phyloP scores from a whole-genome alignment of 2,329 filamentous ascomycete species.

The Magnaporthiopsis rhizophila region DNA sequence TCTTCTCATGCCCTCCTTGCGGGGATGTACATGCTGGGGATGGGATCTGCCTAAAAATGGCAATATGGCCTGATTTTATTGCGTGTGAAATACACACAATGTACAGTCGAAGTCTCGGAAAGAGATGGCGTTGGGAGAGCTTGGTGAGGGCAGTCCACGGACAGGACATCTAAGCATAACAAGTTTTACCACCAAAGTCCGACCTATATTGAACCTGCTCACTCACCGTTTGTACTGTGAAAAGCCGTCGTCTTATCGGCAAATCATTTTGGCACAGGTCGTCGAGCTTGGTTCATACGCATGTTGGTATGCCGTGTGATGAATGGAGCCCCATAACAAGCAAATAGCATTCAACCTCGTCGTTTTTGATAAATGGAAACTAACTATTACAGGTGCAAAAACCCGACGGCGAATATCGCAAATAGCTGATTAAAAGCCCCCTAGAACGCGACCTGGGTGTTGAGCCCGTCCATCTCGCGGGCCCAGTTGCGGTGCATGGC shows the following conservation, averaged over 20 bases:
- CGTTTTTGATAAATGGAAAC: not conserved
- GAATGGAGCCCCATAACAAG: too few species aligned
- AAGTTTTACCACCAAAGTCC: too few species aligned
- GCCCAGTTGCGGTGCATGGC: constrained; percentile 67
- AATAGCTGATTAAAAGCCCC: not conserved
- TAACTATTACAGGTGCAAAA: not conserved
- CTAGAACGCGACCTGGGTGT: constrained; percentile 60
- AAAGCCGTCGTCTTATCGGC: too few species aligned
- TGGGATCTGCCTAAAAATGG: not conserved
- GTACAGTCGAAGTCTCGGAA: too few species aligned
- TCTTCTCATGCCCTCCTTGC: not conserved
- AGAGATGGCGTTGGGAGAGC: too few species aligned
- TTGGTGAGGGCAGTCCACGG: too few species aligned
- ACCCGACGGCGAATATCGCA: not conserved
- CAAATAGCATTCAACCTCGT: not conserved
- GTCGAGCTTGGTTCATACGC: too few species aligned
- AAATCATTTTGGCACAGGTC: too few species aligned
- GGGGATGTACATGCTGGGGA: not conserved
- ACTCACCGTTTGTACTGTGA: too few species aligned
- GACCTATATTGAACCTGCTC: too few species aligned
- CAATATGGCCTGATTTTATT: not conserved
- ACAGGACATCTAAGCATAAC: too few species aligned
- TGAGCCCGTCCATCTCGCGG: constrained; percentile 65
- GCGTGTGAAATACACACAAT: not conserved
- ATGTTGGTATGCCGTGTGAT: too few species aligned